Conservation (phyloP, 257 asterid genomes). For the Fraxinus quadrangulata region DNA sequence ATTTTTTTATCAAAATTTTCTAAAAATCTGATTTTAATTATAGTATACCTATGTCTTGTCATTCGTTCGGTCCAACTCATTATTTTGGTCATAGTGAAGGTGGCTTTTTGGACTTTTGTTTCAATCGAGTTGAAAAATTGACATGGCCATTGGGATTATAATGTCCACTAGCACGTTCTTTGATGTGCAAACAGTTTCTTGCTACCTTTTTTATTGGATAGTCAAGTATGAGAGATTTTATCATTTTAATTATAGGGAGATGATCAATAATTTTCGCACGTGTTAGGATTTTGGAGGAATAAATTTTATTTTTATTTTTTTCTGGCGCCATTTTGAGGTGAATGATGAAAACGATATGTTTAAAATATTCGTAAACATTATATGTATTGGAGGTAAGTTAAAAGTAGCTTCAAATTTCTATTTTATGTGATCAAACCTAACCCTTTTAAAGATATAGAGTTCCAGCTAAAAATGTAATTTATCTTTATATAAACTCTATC, state of each 20-base stretch:
- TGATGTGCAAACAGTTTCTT: neutral
- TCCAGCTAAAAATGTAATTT: no score
- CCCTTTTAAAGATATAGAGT: neutral
- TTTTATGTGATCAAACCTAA: neutral
- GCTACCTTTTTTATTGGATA: neutral
- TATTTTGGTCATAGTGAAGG: neutral
- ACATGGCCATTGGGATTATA: neutral
- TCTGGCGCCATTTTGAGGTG: neutral
- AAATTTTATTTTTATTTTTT: no score
- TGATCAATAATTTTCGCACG: neutral
- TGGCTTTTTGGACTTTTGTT: neutral
- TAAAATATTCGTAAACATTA: no score
- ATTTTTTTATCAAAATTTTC: no score
- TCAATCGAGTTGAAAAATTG: neutral
- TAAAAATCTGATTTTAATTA: no score
- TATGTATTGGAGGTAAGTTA: neutral
- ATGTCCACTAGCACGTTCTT: slow-evolving; percentile 11
- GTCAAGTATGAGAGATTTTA: neutral
- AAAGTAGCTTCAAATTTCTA: no score
- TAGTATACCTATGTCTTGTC: neutral
- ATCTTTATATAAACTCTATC: no score
- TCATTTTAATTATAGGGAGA: neutral
- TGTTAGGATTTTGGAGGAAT: neutral
- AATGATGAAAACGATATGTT: neutral
- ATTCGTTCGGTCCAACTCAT: neutral